These are phyloP conservation scores for Elaeis guineensis DNA, from an alignment of 176 grass and related monocot genomes.

Conservation along the genomic window DNA sequence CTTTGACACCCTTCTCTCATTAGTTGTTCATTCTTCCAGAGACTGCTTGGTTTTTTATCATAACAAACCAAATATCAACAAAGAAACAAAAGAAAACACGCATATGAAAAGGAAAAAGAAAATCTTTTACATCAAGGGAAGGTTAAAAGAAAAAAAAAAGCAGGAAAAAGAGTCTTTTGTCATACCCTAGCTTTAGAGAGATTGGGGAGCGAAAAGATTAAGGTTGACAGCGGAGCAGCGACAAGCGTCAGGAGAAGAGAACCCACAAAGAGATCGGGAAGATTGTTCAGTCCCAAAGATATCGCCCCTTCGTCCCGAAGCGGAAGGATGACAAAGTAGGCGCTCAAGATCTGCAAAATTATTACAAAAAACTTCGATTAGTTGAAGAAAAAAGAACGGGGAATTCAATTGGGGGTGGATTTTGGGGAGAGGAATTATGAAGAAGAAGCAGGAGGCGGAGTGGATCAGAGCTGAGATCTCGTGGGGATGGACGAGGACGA, in stretches of 20 bases:
- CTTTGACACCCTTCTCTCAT: no score
- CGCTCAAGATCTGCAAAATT: slow-evolving; percentile 51
- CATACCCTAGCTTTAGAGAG: slow-evolving; percentile 61
- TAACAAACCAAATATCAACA: no score
- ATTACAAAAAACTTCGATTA: background rate
- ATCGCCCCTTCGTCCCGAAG: slow-evolving; percentile 83
- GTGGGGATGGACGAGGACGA: slow-evolving; percentile 59
- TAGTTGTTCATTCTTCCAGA: no score
- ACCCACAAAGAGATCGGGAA: slow-evolving; percentile 64
- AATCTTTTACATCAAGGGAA: no score
- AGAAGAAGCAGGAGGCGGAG: slow-evolving; percentile 86
- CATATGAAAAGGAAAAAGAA: no score
- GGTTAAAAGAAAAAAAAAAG: background rate
- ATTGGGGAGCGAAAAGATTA: slow-evolving; percentile 73
- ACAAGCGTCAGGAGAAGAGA: slow-evolving; percentile 77
- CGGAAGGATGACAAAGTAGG: slow-evolving; percentile 84
- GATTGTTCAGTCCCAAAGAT: slow-evolving; percentile 60
- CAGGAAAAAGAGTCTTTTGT: no score
- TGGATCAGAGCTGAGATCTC: slow-evolving; percentile 53
- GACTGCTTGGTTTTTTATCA: no score
- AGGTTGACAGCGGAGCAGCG: slow-evolving; percentile 70
- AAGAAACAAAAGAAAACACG: no score
- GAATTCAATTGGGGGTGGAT: background rate
- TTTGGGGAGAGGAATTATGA: slow-evolving; percentile 34
- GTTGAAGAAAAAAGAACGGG: background rate